phyloP scores from a whole-genome alignment of 768 basidiomycete genomes.

The Mycena maculata region DNA sequence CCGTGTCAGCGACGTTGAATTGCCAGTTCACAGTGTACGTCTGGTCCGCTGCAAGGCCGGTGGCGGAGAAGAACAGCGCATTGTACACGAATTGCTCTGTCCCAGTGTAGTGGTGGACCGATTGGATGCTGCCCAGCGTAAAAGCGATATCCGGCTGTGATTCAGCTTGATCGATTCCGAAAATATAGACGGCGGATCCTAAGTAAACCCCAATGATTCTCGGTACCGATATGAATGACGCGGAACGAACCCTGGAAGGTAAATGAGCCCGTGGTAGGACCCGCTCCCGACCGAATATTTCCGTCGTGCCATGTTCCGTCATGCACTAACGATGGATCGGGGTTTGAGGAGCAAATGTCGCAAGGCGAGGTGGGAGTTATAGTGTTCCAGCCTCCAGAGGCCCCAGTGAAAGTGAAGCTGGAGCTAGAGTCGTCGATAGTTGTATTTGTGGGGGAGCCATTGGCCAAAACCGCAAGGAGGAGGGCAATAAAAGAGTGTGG shows the following conservation, averaged over 20 bases:
- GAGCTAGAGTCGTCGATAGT: conserved; percentile 28
- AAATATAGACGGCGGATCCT: conserved; percentile 31
- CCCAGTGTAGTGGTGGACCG: conserved; percentile 25
- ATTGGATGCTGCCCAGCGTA: conserved; percentile 10
- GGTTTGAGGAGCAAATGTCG: conserved; percentile 12
- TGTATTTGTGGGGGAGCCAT: conserved; percentile 13
- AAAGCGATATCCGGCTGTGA: conserved; percentile 21
- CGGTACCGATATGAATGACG: background rate
- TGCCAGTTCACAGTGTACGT: conserved; percentile 23
- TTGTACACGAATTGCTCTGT: conserved; percentile 16
- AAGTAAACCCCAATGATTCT: background rate
- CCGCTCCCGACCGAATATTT: background rate
- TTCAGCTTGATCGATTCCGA: conserved; percentile 23
- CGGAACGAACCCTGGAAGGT: conserved; percentile 22
- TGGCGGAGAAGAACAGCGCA: conserved; percentile 23
- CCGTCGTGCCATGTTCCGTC: conserved; percentile 29
- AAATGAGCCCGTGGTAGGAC: conserved; percentile 19
- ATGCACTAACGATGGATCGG: background rate
- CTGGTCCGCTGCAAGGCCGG: conserved; percentile 13
- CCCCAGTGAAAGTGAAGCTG: conserved; percentile 22
- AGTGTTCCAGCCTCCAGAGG: conserved; percentile 22
- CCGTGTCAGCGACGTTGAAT: conserved; percentile 5
- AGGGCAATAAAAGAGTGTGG: conserved; percentile 23
- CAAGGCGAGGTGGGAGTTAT: conserved; percentile 22
- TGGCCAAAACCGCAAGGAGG: conserved; percentile 1